Evolutionary conservation across 2,329 filamentous ascomycete species (phyloP).

Genomic region (Peltaster fructicola): DNA sequence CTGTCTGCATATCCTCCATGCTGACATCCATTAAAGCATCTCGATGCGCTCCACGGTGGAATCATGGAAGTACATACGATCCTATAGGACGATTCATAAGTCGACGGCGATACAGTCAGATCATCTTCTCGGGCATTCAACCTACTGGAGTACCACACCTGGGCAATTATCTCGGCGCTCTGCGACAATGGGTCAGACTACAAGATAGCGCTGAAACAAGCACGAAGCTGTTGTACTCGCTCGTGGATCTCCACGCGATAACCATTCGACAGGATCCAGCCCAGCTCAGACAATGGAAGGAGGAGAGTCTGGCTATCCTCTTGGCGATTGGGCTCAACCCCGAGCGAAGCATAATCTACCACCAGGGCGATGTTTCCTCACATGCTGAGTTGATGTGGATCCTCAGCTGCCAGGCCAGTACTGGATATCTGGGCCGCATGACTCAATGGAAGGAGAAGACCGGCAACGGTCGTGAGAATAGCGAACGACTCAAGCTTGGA

Average conservation of each 20-base stretch:
- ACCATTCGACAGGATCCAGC: conserved; percentile 53
- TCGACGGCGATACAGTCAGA: no score
- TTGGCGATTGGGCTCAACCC: conserved; percentile 73
- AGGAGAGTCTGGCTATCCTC: conserved; percentile 61
- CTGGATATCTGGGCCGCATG: conserved; percentile 94
- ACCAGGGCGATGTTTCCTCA: conserved; percentile 46
- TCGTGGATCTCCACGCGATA: conserved; percentile 89
- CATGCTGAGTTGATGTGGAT: conserved; percentile 97
- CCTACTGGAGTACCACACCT: conserved; percentile 87
- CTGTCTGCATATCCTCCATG: no score
- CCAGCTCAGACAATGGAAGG: conserved; percentile 45
- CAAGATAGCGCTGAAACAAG: conserved; percentile 44
- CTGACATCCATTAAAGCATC: no score
- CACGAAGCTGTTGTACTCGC: conserved; percentile 58
- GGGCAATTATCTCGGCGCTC: conserved; percentile 84
- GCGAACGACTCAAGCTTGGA: conserved; percentile 53
- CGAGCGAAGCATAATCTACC: conserved; percentile 60
- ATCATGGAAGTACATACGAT: no score
- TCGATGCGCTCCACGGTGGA: no score
- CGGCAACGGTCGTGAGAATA: conserved; percentile 24
- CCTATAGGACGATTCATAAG: no score
- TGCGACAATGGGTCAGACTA: conserved; percentile 69
- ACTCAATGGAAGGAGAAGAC: conserved; percentile 82
- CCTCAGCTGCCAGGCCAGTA: conserved; percentile 74
- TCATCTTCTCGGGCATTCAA: conserved; percentile 92